Evolutionary conservation across 2,329 filamentous ascomycete species (phyloP), one percentile per base, ranked within the genome.

Genomic region (Neonectria hederae): DNA sequence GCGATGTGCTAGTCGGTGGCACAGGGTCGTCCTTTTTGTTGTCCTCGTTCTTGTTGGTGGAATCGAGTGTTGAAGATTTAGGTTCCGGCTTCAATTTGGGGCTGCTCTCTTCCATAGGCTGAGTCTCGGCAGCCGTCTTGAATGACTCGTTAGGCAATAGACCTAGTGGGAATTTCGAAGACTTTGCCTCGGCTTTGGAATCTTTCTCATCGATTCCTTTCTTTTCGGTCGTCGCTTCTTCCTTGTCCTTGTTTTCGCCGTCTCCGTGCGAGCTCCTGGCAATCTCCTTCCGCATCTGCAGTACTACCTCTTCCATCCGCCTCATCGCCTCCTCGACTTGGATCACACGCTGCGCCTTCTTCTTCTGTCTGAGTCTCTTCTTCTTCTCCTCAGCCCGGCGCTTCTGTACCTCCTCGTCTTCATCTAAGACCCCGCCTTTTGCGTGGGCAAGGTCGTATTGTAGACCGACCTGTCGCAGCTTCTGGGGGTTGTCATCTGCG

Each of bases 381-480:
- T 73, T 74, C 55, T 70, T 74, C 48, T 72, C 69, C 17, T 61
- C 69, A 63, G 66, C 73, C 9, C 66, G 69, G 35, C 68, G 69
- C 59, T 73, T 76, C 40, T 69, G 75, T 53, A 79, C 57, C 35
- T 75, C 68, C 8, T 76, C 77, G 10, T 87, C 85, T 61, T 84
- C 82, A 42, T 86, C 83, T 5, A 82, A 69, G 42, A 87, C 80
- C 7, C 85, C 83, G 2, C 86, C 87, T 69, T 88, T 89, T 17
- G 84, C 83, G 68, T 89, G 86, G 0, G 88, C 87, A 17, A 89
- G 80, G 62, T 90, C 88, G 63, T 89, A 89, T 30, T 86, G 85
- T 59, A 87, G 79, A 0, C 86, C 88, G 13, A 87, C 83, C 58
- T 86, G 80, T 2, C 88, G 79, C 3, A 93, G 81, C 74, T 93